phyloP scores from a whole-genome alignment of 164 flowering plant genomes.

The Liquidambar formosana region DNA sequence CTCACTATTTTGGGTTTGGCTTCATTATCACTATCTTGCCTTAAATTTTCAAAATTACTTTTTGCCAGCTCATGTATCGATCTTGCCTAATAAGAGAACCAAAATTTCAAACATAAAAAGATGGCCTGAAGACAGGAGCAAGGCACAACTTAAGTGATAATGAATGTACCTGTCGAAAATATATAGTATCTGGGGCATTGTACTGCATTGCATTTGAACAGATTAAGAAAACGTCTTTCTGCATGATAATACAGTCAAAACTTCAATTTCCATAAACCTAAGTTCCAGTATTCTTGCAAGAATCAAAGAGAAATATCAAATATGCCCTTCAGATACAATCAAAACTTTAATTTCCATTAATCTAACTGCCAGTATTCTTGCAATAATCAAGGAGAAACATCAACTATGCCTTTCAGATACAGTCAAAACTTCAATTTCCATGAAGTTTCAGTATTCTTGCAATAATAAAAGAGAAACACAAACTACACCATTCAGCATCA shows the following conservation, averaged over 20 bases:
- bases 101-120: background rate
- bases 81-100: constrained; percentile 34
- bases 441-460: background rate
- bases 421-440: background rate
- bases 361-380: no score
- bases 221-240: constrained; percentile 75
- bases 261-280: background rate
- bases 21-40: constrained; percentile 42
- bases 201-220: constrained; percentile 93
- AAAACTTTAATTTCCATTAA: no score
- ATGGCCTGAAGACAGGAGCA: background rate
- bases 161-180: constrained; percentile 71
- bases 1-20: constrained; percentile 42
- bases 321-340: no score
- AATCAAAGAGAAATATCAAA: constrained; percentile 1
- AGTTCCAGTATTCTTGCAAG: background rate
- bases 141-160: background rate
- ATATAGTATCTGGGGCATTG: constrained; percentile 81
- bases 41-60: constrained; percentile 42
- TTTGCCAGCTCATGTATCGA: constrained; percentile 51
- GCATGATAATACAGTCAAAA: constrained; percentile 27
- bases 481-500: background rate
- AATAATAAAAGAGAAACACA: no score
- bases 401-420: no score
- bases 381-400: no score